Conservation (phyloP, 208 protist genomes). For the Spongospora subterranea region DNA sequence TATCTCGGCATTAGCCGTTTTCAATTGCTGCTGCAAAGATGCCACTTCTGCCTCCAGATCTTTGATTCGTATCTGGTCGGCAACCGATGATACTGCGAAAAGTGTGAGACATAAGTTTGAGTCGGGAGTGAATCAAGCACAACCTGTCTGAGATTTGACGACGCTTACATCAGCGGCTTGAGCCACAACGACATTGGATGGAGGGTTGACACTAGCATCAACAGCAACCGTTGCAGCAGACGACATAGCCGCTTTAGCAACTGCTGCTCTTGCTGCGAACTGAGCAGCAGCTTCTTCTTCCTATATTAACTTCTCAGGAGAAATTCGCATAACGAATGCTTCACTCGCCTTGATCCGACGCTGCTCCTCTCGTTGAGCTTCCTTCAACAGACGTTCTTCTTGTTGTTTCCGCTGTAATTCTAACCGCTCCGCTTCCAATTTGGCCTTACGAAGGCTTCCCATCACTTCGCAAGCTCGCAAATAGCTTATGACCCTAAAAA, state of each 20-base stretch:
- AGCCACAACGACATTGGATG: no score
- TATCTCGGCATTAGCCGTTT: slow-evolving; percentile 4
- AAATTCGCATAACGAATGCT: background rate
- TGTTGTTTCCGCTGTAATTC: background rate
- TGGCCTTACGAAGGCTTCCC: slow-evolving; percentile 19
- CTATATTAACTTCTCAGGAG: background rate
- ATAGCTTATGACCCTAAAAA: background rate
- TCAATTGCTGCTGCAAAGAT: background rate
- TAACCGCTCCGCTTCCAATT: background rate
- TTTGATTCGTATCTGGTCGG: background rate
- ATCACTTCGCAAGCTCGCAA: background rate
- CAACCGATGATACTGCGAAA: background rate
- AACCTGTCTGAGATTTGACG: no score
- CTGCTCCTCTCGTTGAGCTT: background rate
- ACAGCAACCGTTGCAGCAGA: background rate
- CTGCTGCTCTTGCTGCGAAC: background rate
- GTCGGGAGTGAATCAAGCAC: no score
- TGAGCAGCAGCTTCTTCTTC: slow-evolving; percentile 6
- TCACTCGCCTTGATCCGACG: background rate
- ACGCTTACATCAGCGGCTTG: no score
- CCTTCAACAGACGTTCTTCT: background rate
- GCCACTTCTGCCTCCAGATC: slow-evolving; percentile 3
- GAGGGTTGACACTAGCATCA: background rate
- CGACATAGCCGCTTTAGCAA: background rate
- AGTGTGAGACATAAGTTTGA: background rate